Evolutionary conservation across 352 stramenopile genomes (phyloP).

Genomic region (Phytophthora cactorum): DNA sequence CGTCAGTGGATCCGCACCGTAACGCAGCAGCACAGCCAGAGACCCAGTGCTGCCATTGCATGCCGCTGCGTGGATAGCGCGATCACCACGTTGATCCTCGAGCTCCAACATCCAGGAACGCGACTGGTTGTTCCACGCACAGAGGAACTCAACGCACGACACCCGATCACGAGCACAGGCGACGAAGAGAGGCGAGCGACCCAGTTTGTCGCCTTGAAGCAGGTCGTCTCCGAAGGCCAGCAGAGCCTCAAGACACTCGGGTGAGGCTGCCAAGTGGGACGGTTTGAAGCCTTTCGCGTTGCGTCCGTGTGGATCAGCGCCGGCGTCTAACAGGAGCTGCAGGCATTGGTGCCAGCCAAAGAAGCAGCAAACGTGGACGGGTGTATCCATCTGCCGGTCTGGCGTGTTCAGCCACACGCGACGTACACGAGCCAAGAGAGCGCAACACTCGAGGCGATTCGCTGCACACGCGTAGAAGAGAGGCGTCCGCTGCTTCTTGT

Average conservation of each 20-base stretch:
- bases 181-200: constrained; percentile 69
- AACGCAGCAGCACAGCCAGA: constrained; percentile 52
- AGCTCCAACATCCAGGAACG: constrained; percentile 77
- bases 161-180: constrained; percentile 60
- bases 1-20: constrained; percentile 55
- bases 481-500: constrained; percentile 73
- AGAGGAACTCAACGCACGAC: constrained; percentile 64
- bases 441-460: constrained; percentile 53
- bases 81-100: constrained; percentile 64
- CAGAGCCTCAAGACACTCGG: constrained; percentile 58
- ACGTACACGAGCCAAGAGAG: constrained; percentile 41
- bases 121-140: constrained; percentile 66
- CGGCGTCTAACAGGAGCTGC: constrained; percentile 50
- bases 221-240: constrained; percentile 65
- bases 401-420: constrained; percentile 59
- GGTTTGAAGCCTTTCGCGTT: constrained; percentile 78
- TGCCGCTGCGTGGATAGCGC: constrained; percentile 63
- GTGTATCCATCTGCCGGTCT: constrained; percentile 66
- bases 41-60: constrained; percentile 63
- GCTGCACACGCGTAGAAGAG: constrained; percentile 73
- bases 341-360: constrained; percentile 67
- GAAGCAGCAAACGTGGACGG: constrained; percentile 77
- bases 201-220: constrained; percentile 70
- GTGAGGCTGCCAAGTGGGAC: constrained; percentile 64
- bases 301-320: constrained; percentile 63